These are phyloP conservation scores for Didymosphaeria variabile DNA, from an alignment of 2,329 filamentous ascomycete genomes.

Conservation along the genomic window DNA sequence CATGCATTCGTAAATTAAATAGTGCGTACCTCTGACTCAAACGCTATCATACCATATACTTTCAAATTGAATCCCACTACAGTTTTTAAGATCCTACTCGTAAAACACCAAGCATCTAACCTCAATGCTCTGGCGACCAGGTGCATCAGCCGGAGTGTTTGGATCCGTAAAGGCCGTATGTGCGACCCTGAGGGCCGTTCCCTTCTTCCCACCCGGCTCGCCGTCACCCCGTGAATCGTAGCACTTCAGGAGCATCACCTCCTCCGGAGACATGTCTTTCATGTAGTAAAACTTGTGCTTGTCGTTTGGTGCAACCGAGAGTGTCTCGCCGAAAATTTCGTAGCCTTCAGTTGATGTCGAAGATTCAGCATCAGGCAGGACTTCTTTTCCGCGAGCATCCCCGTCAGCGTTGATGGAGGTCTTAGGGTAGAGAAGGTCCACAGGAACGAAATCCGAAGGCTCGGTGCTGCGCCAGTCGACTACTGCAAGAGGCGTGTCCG, in stretches of 20 bases:
- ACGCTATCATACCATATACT: background rate
- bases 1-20: background rate
- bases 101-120: slow-evolving; percentile 71
- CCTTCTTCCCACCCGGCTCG: slow-evolving; percentile 50
- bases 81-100: slow-evolving; percentile 47
- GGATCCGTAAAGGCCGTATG: slow-evolving; percentile 73
- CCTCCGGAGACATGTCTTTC: slow-evolving; percentile 71
- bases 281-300: slow-evolving; percentile 70
- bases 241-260: slow-evolving; percentile 63
- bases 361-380: slow-evolving; percentile 59
- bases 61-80: background rate
- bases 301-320: slow-evolving; percentile 66
- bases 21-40: background rate
- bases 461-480: slow-evolving; percentile 70
- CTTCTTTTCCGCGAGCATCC: slow-evolving; percentile 68
- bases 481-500: slow-evolving; percentile 73
- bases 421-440: slow-evolving; percentile 70
- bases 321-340: slow-evolving; percentile 70
- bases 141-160: slow-evolving; percentile 59
- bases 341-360: slow-evolving; percentile 66
- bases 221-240: slow-evolving; percentile 57
- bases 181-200: slow-evolving; percentile 60
- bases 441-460: slow-evolving; percentile 66
- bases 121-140: slow-evolving; percentile 69
- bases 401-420: slow-evolving; percentile 50